These are phyloP conservation scores for Candida freyschussii DNA, from an alignment of 1,139 yeast species.

Conservation along the genomic window DNA sequence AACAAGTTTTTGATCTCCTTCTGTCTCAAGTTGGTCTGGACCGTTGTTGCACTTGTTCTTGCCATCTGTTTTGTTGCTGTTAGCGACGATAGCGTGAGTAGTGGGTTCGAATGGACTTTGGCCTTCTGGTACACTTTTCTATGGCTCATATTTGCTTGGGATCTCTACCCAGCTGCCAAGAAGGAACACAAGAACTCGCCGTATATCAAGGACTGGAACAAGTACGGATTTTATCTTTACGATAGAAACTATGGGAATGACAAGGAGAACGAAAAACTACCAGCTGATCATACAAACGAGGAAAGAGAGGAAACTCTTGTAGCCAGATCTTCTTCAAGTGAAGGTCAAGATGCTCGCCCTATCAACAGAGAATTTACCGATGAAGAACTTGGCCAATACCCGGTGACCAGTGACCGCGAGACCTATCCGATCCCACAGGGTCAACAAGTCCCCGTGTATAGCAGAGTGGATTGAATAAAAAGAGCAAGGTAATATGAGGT, in stretches of 20 bases:
- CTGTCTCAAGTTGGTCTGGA: constrained; percentile 58
- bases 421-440: constrained; percentile 24
- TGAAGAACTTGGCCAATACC: constrained; percentile 21
- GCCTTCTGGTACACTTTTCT: constrained; percentile 80
- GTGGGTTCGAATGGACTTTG: constrained; percentile 77
- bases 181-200: constrained; percentile 19
- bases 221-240: constrained; percentile 22
- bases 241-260: constrained; percentile 16
- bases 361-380: constrained; percentile 20
- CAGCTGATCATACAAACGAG: background rate
- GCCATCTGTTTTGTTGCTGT: constrained; percentile 65
- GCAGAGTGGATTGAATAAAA: constrained; percentile 4
- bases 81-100: constrained; percentile 40
- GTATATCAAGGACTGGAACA: constrained; percentile 21
- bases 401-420: constrained; percentile 12
- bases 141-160: constrained; percentile 61
- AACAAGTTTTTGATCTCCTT: constrained; percentile 48
- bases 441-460: constrained; percentile 14
- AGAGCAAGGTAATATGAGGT: constrained; percentile 1
- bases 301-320: constrained; percentile 2
- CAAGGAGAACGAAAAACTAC: constrained; percentile 2
- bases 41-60: constrained; percentile 58
- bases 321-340: constrained; percentile 2
- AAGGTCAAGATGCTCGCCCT: constrained; percentile 2
- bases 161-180: constrained; percentile 60